phyloP scores from a whole-genome alignment of 2,329 filamentous ascomycete genomes.

The Ophiobolus disseminans region DNA sequence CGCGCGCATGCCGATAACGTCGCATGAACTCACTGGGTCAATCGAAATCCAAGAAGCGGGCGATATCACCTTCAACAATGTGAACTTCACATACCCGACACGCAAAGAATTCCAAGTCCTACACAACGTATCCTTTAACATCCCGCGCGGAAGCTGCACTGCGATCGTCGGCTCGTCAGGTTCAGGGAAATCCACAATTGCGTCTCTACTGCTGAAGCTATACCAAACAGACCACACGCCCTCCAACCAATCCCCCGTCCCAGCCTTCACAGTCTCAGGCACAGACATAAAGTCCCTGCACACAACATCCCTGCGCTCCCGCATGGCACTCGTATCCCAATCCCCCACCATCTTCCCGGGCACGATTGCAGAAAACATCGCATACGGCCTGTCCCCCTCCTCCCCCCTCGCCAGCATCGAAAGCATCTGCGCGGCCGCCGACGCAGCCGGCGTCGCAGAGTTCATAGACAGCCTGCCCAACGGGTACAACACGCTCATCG shows the following conservation, averaged over 20 bases:
- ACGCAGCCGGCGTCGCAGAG: slow-evolving; percentile 72
- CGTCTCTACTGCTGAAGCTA: slow-evolving; percentile 75
- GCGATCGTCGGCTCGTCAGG: slow-evolving; percentile 86
- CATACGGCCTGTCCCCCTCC: slow-evolving; percentile 71
- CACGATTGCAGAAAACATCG: slow-evolving; percentile 80
- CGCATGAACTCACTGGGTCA: slow-evolving; percentile 65
- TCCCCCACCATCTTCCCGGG: slow-evolving; percentile 78
- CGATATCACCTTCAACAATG: slow-evolving; percentile 65
- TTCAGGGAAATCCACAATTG: slow-evolving; percentile 88
- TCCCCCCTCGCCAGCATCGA: slow-evolving; percentile 58
- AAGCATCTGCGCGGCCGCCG: slow-evolving; percentile 58
- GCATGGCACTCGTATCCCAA: slow-evolving; percentile 74
- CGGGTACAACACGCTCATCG: slow-evolving; percentile 76
- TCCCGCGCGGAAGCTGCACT: slow-evolving; percentile 69
- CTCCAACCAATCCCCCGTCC: background rate
- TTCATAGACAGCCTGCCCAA: slow-evolving; percentile 76
- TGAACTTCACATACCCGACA: slow-evolving; percentile 76
- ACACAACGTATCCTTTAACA: slow-evolving; percentile 67
- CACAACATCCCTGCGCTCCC: slow-evolving; percentile 64
- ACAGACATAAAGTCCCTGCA: slow-evolving; percentile 66
- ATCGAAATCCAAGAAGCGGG: slow-evolving; percentile 53
- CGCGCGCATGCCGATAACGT: slow-evolving; percentile 64
- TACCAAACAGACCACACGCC: slow-evolving; percentile 56
- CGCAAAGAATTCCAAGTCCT: slow-evolving; percentile 64
- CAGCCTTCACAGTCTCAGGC: slow-evolving; percentile 66